phyloP scores from a whole-genome alignment of 371 early-diverging fungal genomes.

The Mucor circinelloides region DNA sequence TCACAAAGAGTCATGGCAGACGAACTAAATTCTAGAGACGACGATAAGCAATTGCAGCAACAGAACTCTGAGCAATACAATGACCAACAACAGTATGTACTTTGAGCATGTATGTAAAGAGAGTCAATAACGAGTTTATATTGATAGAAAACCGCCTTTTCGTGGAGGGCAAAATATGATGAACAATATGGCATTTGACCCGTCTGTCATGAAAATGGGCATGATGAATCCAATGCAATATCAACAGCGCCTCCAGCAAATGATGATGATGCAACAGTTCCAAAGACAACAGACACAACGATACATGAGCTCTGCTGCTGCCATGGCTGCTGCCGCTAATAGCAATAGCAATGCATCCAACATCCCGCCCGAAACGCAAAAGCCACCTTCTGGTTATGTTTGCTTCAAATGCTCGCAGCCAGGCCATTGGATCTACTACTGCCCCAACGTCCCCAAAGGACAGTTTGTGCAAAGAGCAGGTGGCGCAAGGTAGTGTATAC shows the following conservation, averaged over 20 bases:
- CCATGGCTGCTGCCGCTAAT: conserved; percentile 2
- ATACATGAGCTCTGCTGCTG: conserved; percentile 14
- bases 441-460: conserved; percentile 54
- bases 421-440: conserved; percentile 61
- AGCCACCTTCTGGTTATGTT: conserved; percentile 52
- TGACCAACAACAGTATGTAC: not conserved
- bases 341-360: conserved; percentile 13
- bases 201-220: conserved; percentile 35
- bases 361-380: conserved; percentile 51
- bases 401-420: conserved; percentile 57
- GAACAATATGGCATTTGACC: conserved; percentile 25
- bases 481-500: not conserved
- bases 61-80: not conserved
- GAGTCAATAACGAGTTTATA: not conserved
- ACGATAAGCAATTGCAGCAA: not conserved
- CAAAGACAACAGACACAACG: conserved; percentile 42
- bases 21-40: conserved; percentile 4
- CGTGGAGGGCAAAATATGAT: conserved; percentile 2
- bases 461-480: conserved; percentile 42
- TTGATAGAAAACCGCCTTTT: conserved; percentile 8
- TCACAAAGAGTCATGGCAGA: not conserved
- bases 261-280: conserved; percentile 43
- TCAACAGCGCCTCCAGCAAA: conserved; percentile 34
- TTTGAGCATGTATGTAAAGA: not conserved
- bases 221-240: conserved; percentile 43